Conservation (phyloP, 140 eudicot genomes). For the Flaveria floridana region DNA sequence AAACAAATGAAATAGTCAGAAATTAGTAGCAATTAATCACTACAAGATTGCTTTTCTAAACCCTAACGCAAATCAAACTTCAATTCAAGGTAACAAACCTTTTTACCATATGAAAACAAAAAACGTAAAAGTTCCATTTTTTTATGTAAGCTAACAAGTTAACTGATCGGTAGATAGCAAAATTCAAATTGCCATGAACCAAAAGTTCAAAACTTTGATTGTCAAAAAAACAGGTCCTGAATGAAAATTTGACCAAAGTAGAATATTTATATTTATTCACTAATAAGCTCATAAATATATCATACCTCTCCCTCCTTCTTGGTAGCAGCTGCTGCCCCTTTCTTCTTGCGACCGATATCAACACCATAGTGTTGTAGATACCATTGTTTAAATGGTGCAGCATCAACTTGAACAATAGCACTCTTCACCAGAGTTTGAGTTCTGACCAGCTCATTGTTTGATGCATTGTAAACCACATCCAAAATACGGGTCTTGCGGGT, state of each 20-base stretch:
- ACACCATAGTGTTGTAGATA: slow-evolving; percentile 79
- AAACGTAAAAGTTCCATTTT: background rate
- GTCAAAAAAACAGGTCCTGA: too few relatives aligned
- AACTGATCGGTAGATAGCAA: background rate
- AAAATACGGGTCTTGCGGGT: slow-evolving; percentile 72
- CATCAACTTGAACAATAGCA: slow-evolving; percentile 83
- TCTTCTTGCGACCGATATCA: slow-evolving; percentile 86
- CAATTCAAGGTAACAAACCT: background rate
- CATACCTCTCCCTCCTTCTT: slow-evolving; percentile 83
- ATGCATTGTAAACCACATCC: slow-evolving; percentile 82
- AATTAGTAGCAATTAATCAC: background rate
- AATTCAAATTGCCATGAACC: background rate
- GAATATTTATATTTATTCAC: background rate
- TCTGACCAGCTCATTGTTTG: slow-evolving; percentile 81
- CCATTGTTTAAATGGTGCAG: slow-evolving; percentile 82
- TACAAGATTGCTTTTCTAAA: background rate
- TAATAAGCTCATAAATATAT: background rate
- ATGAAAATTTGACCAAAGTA: background rate
- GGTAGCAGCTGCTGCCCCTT: slow-evolving; percentile 36
- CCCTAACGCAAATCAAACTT: background rate
- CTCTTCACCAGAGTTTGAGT: slow-evolving; percentile 75
- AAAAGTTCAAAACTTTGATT: background rate
- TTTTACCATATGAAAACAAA: background rate
- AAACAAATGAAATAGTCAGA: background rate
- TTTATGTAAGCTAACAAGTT: background rate